Base-by-base conservation (phyloP, 139 green algal species). In the Chlamydomonas sphaeroides region DNA sequence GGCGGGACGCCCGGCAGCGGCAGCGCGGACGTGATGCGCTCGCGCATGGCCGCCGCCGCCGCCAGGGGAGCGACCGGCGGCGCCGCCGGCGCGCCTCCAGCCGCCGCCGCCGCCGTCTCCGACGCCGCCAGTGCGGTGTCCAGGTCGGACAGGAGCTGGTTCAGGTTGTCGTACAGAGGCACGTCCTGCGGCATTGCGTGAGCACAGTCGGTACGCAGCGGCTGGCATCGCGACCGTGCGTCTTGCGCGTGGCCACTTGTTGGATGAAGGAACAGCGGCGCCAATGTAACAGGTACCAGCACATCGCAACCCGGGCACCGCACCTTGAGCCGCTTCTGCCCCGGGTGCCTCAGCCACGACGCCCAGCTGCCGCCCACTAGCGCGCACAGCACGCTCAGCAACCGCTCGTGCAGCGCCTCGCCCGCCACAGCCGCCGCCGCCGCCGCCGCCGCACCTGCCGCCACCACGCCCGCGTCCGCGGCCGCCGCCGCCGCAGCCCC, bases 351-450 rank as follows among this genome's bases (percentile, higher is more conserved):
- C n/a, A 94, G 84, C 91, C 91, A 94, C 0, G 85, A 66, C 2
- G 91, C 72, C 91, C 90, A 94, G 5, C 36, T 39, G 26, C 67
- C 79, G 3, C 49, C 62, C n/a, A 91, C 32, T 75, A 94, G 85
- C 25, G 86, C 90, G 7, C 89, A 78, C 73, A 91, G 68, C 53
- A 94, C 74, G 51, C 67, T 57, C 48, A 91, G 77, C 78, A 94
- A 71, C 26, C 90, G 84, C 61, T 88, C 76, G 28, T 86, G 85
- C 21, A 94, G 85, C 68, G 78, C 66, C 82, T 92, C 88, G 20
- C 86, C 84, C 6, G 68, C 82, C 2, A 41, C 65, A 0, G 74
- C 84, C 2, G 85, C 86, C 0, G 90, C 88, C 2, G 84, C 86
- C 0, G 85, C 78, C 5, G 83, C 87, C 17, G 80, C 87, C 17